Base-by-base conservation (phyloP, 2,329 filamentous ascomycete genomes). In the Beauveria sp. region DNA sequence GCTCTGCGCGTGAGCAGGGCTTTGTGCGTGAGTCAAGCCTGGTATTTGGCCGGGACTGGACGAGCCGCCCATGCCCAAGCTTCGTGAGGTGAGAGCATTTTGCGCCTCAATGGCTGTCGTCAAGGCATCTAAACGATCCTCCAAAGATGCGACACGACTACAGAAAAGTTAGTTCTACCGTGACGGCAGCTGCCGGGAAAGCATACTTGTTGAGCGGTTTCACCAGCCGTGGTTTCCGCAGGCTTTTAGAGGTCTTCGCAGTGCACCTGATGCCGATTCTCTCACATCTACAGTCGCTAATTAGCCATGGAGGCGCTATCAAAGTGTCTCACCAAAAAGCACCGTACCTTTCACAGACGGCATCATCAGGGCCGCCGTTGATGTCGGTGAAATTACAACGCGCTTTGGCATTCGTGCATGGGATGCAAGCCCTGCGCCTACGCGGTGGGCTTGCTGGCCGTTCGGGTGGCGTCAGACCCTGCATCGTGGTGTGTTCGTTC, bases 221-320 rank as follows among this genome's bases (percentile, higher is more conserved):
- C 38, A 74, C 67, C 51, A 70, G 72, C 18, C 72, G 67, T 7
- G 72, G 67, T 61, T 67, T 74, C 58, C 73, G 69, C 54, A 75
- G 53, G 20, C 68, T 65, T 48, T 63, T 69, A 3, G 68, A 69
- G 6, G 68, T 65, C 64, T 73, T 73, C 2, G 67, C 67, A 4
- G 60, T 50, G 58, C 73, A 75, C 5, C 67, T 65, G 3, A 69
- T 69, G 3, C 65, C 66, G 40, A 72, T 58, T 54, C 66, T 63
- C 34, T 71, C 65, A 48, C 71, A 74, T 55, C 67, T 67, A 63
- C 67, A 52, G 18, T 22, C 18, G 16, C 18, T 22, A 1, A 34
- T 61, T 50, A 60, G 58, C 14, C 10, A 14, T 7, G 14, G 7
- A 40, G n/a, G 31, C 49, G 20, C 4, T 7, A 48, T 14, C 28